Evolutionary conservation across 805 yeast species (phyloP).

Genomic region (Kodamaea sagamina): DNA sequence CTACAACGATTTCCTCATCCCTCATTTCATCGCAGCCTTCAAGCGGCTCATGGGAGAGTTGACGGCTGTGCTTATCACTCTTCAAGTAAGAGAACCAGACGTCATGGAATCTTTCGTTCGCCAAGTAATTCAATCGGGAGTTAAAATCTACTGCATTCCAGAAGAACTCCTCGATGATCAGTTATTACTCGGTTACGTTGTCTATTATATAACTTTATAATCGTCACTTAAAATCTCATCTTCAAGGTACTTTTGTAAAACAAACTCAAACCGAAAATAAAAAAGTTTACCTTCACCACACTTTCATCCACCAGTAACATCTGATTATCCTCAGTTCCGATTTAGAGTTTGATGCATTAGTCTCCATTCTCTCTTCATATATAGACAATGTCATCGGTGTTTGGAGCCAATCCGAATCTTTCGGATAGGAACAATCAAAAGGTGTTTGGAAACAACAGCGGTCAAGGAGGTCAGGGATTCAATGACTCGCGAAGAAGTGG

Average conservation of each 20-base stretch:
- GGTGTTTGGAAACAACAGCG: conserved; percentile 6
- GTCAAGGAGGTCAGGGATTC: conserved; percentile 4
- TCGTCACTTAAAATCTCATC: background rate
- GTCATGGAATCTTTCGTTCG: conserved; percentile 50
- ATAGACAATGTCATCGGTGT: conserved; percentile 13
- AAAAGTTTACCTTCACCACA: conserved; percentile 1
- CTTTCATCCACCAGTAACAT: background rate
- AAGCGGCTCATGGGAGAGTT: conserved; percentile 33
- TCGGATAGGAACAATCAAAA: conserved; percentile 10
- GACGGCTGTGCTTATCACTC: conserved; percentile 41
- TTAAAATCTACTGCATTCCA: conserved; percentile 38
- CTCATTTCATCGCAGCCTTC: conserved; percentile 48
- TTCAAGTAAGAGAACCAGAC: conserved; percentile 57
- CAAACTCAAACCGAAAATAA: conserved; percentile 5
- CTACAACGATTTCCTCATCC: conserved; percentile 61
- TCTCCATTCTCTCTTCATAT: background rate
- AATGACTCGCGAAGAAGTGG: conserved; percentile 13
- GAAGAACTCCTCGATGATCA: conserved; percentile 29
- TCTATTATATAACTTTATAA: conserved; percentile 34
- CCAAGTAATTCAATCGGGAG: conserved; percentile 28
- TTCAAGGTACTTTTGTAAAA: background rate
- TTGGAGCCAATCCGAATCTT: conserved; percentile 14
- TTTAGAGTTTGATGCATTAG: conserved; percentile 2
- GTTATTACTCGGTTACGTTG: conserved; percentile 46
- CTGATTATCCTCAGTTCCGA: background rate